Evolutionary conservation across 1,284 basidiomycete species (phyloP).

Genomic region (Neonothopanus nambi): DNA sequence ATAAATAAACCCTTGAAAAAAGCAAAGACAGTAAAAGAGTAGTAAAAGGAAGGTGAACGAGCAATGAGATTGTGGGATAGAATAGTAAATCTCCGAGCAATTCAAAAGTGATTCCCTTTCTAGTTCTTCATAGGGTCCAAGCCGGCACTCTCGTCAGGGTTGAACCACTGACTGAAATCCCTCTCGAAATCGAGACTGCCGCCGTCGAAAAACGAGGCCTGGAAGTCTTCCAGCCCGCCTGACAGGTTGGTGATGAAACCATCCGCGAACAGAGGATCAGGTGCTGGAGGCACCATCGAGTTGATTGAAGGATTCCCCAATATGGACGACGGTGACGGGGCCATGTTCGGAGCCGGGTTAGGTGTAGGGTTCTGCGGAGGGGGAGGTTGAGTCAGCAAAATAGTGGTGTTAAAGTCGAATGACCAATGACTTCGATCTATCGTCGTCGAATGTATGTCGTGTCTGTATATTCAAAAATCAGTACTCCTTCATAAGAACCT

Average conservation of each 20-base stretch:
- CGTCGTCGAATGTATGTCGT: too few species aligned
- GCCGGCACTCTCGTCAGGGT: constrained; percentile 40
- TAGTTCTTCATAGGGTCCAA: constrained; percentile 13
- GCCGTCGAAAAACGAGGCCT: constrained; percentile 36
- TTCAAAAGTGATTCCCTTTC: background rate
- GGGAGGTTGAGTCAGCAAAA: background rate
- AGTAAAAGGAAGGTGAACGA: background rate
- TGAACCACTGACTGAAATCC: constrained; percentile 72
- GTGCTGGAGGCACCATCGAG: constrained; percentile 12
- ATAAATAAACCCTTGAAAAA: background rate
- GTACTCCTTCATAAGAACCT: too few species aligned
- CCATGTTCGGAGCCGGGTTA: constrained; percentile 29
- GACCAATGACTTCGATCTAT: too few species aligned
- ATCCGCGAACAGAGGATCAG: constrained; percentile 29
- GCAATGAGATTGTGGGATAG: background rate
- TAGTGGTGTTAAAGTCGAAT: too few species aligned
- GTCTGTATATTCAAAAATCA: too few species aligned
- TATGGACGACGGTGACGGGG: constrained; percentile 44
- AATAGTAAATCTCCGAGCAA: background rate
- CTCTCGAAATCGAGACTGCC: constrained; percentile 59
- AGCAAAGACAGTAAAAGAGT: background rate
- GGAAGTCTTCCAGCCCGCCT: constrained; percentile 43
- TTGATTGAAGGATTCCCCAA: constrained; percentile 35
- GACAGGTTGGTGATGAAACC: constrained; percentile 45
- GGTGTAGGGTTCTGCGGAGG: constrained; percentile 12